Evolutionary conservation across 768 basidiomycete species (phyloP), one percentile per base, ranked within the genome.

Genomic region (Strobilomyces echinocephalus): DNA sequence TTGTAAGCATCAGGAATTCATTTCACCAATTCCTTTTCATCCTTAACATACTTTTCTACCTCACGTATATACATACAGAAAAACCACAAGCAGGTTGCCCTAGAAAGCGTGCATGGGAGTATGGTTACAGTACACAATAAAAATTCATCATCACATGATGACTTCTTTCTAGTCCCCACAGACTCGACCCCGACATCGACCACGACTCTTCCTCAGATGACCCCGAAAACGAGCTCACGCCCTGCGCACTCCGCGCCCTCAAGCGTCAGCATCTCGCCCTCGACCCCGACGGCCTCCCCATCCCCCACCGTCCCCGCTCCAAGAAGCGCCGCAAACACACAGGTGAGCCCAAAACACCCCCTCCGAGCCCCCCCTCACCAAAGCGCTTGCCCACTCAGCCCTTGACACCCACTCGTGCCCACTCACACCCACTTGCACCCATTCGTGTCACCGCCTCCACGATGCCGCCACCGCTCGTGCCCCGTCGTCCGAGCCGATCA

Each of bases 181-280:
- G 30, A 30, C 39, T 3, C 39, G 60, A 64, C 43, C 58, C 52
- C n/a, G 63, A 64, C 40, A 39, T 34, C 43, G 63, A 59, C 31
- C 55, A 56, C 31, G 61, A 65, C 55, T 55, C 57, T 0, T 63
- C 58, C 36, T 62, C 58, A 7, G 53, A 52, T 6, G 64, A 66
- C 58, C 58, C 54, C 26, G 65, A 68, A 31, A 64, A 66, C 61
- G 67, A 70, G 34, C 68, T 69, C 54, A 69, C 68, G 0, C 68
- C 68, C 36, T 67, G 68, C 50, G 68, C 68, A 2, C 69, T 69
- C 40, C 69, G 68, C 40, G 68, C 68, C 0, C 67, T 69, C 61
- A 69, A 69, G 28, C 68, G 68, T 5, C 68, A 62, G 28, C 67
- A 69, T 1, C 67, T 67, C 58, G 20, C 69, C 1, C 60, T 65